Base-by-base conservation (phyloP, 371 early-diverging fungal genomes). In the Lichtheimia hyalospora region DNA sequence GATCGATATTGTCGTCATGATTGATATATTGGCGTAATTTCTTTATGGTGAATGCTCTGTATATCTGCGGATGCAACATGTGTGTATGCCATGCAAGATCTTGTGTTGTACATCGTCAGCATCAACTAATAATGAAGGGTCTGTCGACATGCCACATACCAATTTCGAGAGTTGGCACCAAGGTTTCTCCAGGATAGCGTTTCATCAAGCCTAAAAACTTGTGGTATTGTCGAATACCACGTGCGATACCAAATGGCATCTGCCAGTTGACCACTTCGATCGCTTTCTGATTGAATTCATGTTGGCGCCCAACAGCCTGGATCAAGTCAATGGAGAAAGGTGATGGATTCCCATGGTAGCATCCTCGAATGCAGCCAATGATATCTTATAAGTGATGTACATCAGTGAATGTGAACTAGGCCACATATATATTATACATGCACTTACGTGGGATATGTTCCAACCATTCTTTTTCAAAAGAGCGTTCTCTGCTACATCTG, bases 1-100 rank as follows among this genome's bases (percentile, higher is more conserved):
- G 70, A 3, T 68, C 68, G 16, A 79, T 72, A 0, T 74, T 74
- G 34, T 79, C 79, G 42, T 79, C 79, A n/a, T 79, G 79, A 52
- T 75, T 79, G 34, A 79, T 40, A 24, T 73, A 74, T 0, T 68
- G 66, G 0, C 67, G 59, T 34, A 69, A 62, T 40, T 66, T 63
- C 3, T 50, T 40, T 16, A 74, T 53, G 10, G 72, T 70, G 49
- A 67, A 75, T 6, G 67, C 66, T 1, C 76, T 68, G 42, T 79
- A 79, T 14, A 57, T 41, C 0, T 44, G 41, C 5, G 74, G 73
- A 5, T 64, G 61, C n/a, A 79, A 67, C 79, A 79, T 79, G 44
- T 79, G 79, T 5, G 76, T 73, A 49, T 79, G 79, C 79, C 79
- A 75, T 1, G 73, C 75, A 8, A 34, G 34, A 8, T 34, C 34